Evolutionary conservation across 1,139 yeast species (phyloP).

Genomic region (Kodamaea fungicola): DNA sequence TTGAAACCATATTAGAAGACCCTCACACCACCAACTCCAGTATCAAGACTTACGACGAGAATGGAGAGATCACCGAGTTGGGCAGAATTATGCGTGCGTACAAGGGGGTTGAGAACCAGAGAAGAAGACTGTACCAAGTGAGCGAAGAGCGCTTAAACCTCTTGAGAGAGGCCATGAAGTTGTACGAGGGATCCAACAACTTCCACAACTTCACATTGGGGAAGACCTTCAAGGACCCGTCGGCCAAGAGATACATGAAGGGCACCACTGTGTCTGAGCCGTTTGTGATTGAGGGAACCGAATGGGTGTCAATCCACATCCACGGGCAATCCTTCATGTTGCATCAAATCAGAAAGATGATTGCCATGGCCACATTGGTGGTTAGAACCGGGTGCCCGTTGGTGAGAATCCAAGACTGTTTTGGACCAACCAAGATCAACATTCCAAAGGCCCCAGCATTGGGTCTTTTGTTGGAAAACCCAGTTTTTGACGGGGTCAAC

Average conservation of each 20-base stretch:
- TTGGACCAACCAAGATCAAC: slow-evolving; percentile 68
- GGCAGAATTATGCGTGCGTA: slow-evolving; percentile 52
- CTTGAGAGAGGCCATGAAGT: slow-evolving; percentile 65
- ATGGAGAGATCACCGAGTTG: slow-evolving; percentile 36
- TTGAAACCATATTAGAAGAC: slow-evolving; percentile 13
- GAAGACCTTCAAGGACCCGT: slow-evolving; percentile 80
- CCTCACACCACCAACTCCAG: slow-evolving; percentile 12
- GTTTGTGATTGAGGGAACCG: slow-evolving; percentile 86
- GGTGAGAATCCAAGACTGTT: slow-evolving; percentile 73
- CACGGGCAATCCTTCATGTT: slow-evolving; percentile 99
- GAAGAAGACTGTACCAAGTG: slow-evolving; percentile 69
- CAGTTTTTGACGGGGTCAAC: slow-evolving; percentile 87
- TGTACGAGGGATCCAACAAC: slow-evolving; percentile 85
- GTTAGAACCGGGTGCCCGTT: slow-evolving; percentile 84
- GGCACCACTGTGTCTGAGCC: slow-evolving; percentile 82
- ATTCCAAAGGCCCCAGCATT: slow-evolving; percentile 98
- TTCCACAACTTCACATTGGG: slow-evolving; percentile 95
- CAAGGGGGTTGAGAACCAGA: slow-evolving; percentile 62
- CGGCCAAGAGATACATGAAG: slow-evolving; percentile 81
- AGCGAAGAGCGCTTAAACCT: slow-evolving; percentile 55
- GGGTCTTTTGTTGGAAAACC: slow-evolving; percentile 85
- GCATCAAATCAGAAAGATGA: slow-evolving; percentile 97
- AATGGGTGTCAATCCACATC: slow-evolving; percentile 93
- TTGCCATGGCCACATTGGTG: slow-evolving; percentile 87
- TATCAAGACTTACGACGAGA: slow-evolving; percentile 24